A percentile compares a stretch with the other conserved stretches of the same genome.
Evolutionary conservation across 331 rosid genomes (phyloP).

Genomic region (Malus hybrid): DNA sequence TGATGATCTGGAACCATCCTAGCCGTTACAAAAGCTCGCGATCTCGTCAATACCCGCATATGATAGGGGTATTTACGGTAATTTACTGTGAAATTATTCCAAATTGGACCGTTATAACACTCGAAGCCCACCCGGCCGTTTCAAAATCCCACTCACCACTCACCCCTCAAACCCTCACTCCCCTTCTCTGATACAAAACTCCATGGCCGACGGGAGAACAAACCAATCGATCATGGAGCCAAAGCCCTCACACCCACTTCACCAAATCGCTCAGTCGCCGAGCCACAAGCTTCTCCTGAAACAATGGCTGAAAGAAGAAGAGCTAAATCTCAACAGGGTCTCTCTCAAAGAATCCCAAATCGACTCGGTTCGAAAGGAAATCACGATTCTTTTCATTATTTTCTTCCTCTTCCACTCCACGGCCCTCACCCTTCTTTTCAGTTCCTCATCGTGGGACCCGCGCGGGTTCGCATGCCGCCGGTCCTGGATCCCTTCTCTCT

Average conservation of each 20-base stretch:
- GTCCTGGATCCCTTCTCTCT: no score
- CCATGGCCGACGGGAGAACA: slow-evolving; percentile 38
- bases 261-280: slow-evolving; percentile 64
- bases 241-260: slow-evolving; percentile 54
- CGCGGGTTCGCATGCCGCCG: no score
- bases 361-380: no score
- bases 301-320: slow-evolving; percentile 78
- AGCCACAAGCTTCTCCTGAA: slow-evolving; percentile 72
- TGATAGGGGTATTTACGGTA: slow-evolving; percentile 15
- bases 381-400: no score
- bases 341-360: no score
- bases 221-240: slow-evolving; percentile 45
- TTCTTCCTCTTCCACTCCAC: no score
- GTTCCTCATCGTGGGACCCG: no score
- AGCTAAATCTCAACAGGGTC: slow-evolving; percentile 35
- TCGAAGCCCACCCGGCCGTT: slow-evolving; percentile 21
- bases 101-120: slow-evolving; percentile 44
- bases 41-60: neutral
- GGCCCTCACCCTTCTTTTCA: no score
- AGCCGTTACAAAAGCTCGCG: slow-evolving; percentile 22
- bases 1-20: neutral
- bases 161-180: neutral
- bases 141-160: neutral
- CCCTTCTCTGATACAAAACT: neutral
- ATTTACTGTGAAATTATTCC: neutral